Conservation (phyloP, 2,329 filamentous ascomycete genomes). For the Fusarium nurragi region DNA sequence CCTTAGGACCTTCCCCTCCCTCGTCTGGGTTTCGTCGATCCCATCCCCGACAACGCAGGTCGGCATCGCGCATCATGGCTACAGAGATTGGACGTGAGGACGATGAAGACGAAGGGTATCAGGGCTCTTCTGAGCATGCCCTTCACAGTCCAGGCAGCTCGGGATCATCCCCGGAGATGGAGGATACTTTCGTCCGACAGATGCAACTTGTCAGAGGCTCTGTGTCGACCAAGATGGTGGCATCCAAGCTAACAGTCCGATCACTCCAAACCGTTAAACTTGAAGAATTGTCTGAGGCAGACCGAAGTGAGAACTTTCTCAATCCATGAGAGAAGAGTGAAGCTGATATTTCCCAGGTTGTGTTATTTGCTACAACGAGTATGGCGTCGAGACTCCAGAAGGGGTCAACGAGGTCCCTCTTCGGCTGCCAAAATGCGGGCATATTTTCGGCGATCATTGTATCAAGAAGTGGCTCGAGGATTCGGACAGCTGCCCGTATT, state of each 20-base stretch:
- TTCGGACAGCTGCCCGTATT: conserved; percentile 71
- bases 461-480: conserved; percentile 73
- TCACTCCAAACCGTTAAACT: conserved; percentile 59
- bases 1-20: conserved; percentile 35
- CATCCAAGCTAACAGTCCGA: conserved; percentile 57
- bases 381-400: conserved; percentile 65
- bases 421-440: conserved; percentile 69
- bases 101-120: conserved; percentile 30
- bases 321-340: not conserved
- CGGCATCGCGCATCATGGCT: conserved; percentile 36
- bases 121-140: conserved; percentile 25
- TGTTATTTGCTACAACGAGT: conserved; percentile 73
- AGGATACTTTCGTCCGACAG: conserved; percentile 51
- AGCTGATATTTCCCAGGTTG: conserved; percentile 56
- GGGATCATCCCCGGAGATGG: conserved; percentile 27
- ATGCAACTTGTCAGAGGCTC: conserved; percentile 59
- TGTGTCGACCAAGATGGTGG: conserved; percentile 56
- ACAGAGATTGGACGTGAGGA: conserved; percentile 39
- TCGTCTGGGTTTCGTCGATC: conserved; percentile 42
- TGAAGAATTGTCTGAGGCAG: conserved; percentile 55
- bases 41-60: conserved; percentile 43
- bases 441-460: conserved; percentile 71
- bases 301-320: conserved; percentile 55
- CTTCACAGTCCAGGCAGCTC: conserved; percentile 10
- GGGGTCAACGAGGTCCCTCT: conserved; percentile 66